Conservation (phyloP, 345 rosid species). For the Citrus cavaleriei region DNA sequence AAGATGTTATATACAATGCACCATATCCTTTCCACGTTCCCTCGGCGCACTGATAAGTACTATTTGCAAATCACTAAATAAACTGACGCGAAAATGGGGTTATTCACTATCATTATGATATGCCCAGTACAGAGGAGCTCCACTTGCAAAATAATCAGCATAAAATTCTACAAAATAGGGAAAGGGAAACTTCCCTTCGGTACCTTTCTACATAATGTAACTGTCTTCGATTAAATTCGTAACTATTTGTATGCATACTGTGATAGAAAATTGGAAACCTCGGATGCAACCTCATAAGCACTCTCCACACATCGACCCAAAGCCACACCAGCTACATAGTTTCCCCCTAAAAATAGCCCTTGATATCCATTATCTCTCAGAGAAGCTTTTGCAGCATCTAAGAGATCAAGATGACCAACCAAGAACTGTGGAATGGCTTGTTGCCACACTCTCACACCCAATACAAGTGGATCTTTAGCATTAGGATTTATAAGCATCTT, state of each 20-base stretch:
- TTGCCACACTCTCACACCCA: constrained; percentile 85
- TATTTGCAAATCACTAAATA: not conserved
- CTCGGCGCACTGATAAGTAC: not conserved
- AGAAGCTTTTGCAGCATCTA: constrained; percentile 59
- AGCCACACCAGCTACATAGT: constrained; percentile 84
- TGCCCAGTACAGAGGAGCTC: not conserved
- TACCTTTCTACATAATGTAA: not conserved
- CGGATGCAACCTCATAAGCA: constrained; percentile 73
- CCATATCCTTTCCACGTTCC: not conserved
- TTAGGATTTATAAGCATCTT: constrained; percentile 82
- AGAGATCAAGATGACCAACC: constrained; percentile 74
- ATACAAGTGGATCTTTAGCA: constrained; percentile 63
- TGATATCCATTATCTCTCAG: constrained; percentile 47
- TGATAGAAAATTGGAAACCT: constrained; percentile 62
- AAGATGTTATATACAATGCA: not conserved
- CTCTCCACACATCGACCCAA: constrained; percentile 85
- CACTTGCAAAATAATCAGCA: not conserved
- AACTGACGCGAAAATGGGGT: not conserved
- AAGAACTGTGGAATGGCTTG: constrained; percentile 94
- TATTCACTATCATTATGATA: not conserved
- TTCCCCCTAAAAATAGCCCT: constrained; percentile 79
- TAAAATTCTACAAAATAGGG: constrained; percentile 5
- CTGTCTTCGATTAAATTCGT: not conserved
- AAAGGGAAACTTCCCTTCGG: not conserved
- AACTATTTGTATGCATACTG: constrained; percentile 46